Evolutionary conservation across 2,329 filamentous ascomycete genomes (phyloP).

Genomic region (Falciphora oryzae): DNA sequence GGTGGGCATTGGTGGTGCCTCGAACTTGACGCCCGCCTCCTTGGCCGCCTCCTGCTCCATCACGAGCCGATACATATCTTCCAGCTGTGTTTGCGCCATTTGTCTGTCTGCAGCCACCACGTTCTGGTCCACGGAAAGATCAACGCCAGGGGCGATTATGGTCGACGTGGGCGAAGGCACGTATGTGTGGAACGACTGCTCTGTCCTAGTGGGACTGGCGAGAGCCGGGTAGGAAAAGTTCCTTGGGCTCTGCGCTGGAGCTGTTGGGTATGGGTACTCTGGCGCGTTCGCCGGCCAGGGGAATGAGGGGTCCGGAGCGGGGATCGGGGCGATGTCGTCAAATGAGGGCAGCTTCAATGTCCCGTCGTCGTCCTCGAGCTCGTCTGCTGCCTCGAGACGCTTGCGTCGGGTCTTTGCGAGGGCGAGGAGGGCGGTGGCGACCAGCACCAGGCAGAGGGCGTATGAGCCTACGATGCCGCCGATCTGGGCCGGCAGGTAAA

Average conservation of each 20-base stretch:
- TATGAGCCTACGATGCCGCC: conserved; percentile 81
- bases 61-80: conserved; percentile 85
- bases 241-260: conserved; percentile 27
- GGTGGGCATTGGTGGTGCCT: conserved; percentile 32
- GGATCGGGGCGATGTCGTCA: conserved; percentile 4
- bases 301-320: not conserved
- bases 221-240: conserved; percentile 49
- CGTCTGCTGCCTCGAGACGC: conserved; percentile 46
- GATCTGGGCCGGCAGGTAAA: conserved; percentile 73
- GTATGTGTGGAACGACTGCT: conserved; percentile 28
- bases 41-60: conserved; percentile 80
- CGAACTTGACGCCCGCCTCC: conserved; percentile 46
- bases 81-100: conserved; percentile 76
- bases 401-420: conserved; percentile 52
- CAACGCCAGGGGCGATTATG: conserved; percentile 49
- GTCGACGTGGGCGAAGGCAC: conserved; percentile 42
- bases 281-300: not conserved
- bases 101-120: conserved; percentile 69
- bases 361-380: conserved; percentile 31
- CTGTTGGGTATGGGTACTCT: not conserved
- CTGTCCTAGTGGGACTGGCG: conserved; percentile 26
- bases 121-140: conserved; percentile 68
- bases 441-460: conserved; percentile 67
- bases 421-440: conserved; percentile 60
- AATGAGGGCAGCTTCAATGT: conserved; percentile 17